phyloP scores from a whole-genome alignment of 2,329 filamentous ascomycete genomes.

The Cordyceps cateniannulata region DNA sequence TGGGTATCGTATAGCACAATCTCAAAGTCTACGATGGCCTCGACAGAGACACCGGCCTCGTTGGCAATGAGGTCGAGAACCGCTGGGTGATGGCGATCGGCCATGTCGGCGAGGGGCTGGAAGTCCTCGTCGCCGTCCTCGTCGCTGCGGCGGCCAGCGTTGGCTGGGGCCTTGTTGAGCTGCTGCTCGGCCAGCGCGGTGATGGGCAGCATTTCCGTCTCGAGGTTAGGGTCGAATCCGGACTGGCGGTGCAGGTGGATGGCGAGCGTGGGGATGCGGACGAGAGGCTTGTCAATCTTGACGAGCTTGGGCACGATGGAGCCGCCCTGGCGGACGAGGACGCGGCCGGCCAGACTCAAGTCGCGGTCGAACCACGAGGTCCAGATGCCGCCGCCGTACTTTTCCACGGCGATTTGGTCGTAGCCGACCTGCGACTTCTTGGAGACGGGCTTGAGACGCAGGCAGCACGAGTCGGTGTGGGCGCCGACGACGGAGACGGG shows the following conservation, averaged over 20 bases:
- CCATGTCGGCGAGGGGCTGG: slow-evolving; percentile 68
- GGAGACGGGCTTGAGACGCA: slow-evolving; percentile 89
- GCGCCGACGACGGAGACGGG: slow-evolving; percentile 89
- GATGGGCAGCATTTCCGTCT: slow-evolving; percentile 92
- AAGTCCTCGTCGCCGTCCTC: slow-evolving; percentile 48
- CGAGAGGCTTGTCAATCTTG: slow-evolving; percentile 83
- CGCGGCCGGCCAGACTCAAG: slow-evolving; percentile 80
- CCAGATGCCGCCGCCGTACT: slow-evolving; percentile 95
- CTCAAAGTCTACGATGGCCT: slow-evolving; percentile 86
- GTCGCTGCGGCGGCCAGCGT: slow-evolving; percentile 29
- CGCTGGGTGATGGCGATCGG: slow-evolving; percentile 81
- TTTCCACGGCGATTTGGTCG: slow-evolving; percentile 91
- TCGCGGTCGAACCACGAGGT: slow-evolving; percentile 98
- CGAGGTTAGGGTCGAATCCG: slow-evolving; percentile 92
- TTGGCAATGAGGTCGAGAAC: slow-evolving; percentile 79
- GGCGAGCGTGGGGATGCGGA: slow-evolving; percentile 87
- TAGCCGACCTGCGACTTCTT: slow-evolving; percentile 84
- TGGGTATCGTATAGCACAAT: slow-evolving; percentile 96
- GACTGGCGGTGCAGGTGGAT: slow-evolving; percentile 86
- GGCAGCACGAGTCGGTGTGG: slow-evolving; percentile 89
- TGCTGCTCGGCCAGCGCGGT: slow-evolving; percentile 80
- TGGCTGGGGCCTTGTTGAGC: slow-evolving; percentile 64
- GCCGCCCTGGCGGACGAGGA: slow-evolving; percentile 68
- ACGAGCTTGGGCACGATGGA: slow-evolving; percentile 77
- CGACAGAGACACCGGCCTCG: slow-evolving; percentile 63